Evolutionary conservation across 331 rosid species (phyloP), one percentile per base, ranked within the genome.

Genomic region (Arachis monticola): DNA sequence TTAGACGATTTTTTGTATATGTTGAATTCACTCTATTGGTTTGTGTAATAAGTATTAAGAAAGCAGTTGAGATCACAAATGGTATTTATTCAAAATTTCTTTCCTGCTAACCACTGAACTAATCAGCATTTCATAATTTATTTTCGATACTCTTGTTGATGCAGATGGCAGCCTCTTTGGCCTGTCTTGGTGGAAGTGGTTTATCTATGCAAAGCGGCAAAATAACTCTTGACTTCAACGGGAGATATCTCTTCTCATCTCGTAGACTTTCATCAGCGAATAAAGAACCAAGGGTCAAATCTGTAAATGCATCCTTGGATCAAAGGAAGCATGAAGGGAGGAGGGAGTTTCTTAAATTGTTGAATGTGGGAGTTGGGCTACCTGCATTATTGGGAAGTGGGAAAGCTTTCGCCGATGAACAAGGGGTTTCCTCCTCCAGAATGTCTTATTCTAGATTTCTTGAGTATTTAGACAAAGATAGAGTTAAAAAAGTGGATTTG

Each of bases 371-470:
- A 85, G 67, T 84, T 61, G 91, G 93, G 12, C 69, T 81, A 22
- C 88, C 96, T 0, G 79, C 90, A 82, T 73, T 94, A 71, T 72
- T 92, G 63, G 96, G 89, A 75, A 83, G 79, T 47, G 89, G 84
- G 59, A 87, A 64, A 57, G 97, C 97, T 47, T 76, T 63, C 78
- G 99, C 99, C 3, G 99, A 94, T 71, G 99, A 92, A 45, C 93
- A 92, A 86, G 97, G 93, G 31, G 88, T 82, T 83, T 94, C 99
- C 69, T 85, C 96, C 69, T 94, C 99, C 59, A 87, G 87, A 85
- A 90, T 94, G 97, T 94, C 99, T 83, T 94, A 94, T 79, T 94
- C 99, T 46, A 88, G 95, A 79, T 94, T 94, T 87, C 81, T 94
- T 70, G 99, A 92, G 84, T 94, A 92, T 78, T 67, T 94, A 78